Percentiles rank a stretch among this genome's conserved stretches.
phyloP scores from a whole-genome alignment of 2,329 filamentous ascomycete genomes.

The Aspergillus terreus region DNA sequence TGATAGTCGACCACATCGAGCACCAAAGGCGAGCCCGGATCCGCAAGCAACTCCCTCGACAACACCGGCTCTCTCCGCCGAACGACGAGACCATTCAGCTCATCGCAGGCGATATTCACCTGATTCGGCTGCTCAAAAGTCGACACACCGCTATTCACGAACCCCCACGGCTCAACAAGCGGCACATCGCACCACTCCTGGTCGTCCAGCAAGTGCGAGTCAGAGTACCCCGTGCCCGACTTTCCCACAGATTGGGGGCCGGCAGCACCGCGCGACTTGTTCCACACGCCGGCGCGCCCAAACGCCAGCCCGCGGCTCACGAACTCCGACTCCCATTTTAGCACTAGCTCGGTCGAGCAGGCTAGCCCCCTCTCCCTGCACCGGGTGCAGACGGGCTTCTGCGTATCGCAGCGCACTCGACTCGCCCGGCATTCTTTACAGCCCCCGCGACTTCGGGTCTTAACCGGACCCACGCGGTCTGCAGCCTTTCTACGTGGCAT shows the following conservation, averaged over 20 bases:
- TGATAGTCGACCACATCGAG: background rate
- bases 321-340: constrained; percentile 42
- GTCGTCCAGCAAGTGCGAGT: constrained; percentile 15
- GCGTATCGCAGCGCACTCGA: constrained; percentile 40
- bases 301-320: constrained; percentile 40
- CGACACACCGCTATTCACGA: constrained; percentile 29
- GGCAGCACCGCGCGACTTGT: constrained; percentile 22
- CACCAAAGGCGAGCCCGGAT: constrained; percentile 2
- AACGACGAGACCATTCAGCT: constrained; percentile 14
- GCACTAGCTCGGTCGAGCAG: constrained; percentile 34
- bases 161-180: constrained; percentile 26
- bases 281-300: constrained; percentile 42
- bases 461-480: constrained; percentile 33
- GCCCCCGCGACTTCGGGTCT: constrained; percentile 38
- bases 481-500: constrained; percentile 37
- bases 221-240: constrained; percentile 14
- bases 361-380: constrained; percentile 33
- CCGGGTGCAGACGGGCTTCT: constrained; percentile 35
- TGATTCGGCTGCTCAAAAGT: constrained; percentile 25
- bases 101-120: constrained; percentile 24
- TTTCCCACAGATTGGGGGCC: constrained; percentile 10
- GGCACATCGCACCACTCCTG: constrained; percentile 28
- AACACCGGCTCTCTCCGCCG: background rate
- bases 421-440: constrained; percentile 40
- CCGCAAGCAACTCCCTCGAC: background rate